These are phyloP conservation scores for Leccinum subgranulosum DNA, from an alignment of 768 basidiomycete species.

Conservation along the genomic window DNA sequence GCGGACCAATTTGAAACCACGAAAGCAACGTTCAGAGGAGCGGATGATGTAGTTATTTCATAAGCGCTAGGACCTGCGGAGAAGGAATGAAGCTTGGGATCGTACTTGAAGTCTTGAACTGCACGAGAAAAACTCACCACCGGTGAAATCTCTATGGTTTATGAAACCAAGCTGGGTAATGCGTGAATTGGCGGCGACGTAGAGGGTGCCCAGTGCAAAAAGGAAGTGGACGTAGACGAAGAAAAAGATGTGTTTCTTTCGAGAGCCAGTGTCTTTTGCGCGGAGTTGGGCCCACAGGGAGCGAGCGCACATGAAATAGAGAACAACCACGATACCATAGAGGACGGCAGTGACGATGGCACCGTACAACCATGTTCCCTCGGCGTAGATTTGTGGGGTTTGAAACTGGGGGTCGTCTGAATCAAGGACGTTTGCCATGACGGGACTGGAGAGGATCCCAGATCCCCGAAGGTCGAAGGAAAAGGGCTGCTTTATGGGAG, in stretches of 20 bases:
- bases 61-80: slow-evolving; percentile 23
- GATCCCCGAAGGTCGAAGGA: background rate
- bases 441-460: background rate
- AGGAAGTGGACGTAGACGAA: slow-evolving; percentile 28
- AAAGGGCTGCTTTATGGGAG: background rate
- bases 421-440: slow-evolving; percentile 15
- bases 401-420: slow-evolving; percentile 7
- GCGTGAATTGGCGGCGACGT: slow-evolving; percentile 18
- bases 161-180: slow-evolving; percentile 32
- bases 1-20: slow-evolving; percentile 31
- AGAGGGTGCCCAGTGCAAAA: slow-evolving; percentile 29
- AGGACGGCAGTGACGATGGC: slow-evolving; percentile 26
- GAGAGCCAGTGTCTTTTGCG: background rate
- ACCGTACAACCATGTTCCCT: slow-evolving; percentile 31
- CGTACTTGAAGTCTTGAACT: no score
- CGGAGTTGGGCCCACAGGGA: slow-evolving; percentile 27
- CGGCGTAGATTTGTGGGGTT: slow-evolving; percentile 16
- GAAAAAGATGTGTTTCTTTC: slow-evolving; percentile 26
- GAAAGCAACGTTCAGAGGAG: slow-evolving; percentile 29
- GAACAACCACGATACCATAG: slow-evolving; percentile 27
- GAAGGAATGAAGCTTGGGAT: no score
- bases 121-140: slow-evolving; percentile 15
- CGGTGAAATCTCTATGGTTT: slow-evolving; percentile 31
- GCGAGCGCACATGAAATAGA: slow-evolving; percentile 25
- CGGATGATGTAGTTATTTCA: slow-evolving; percentile 24